These are phyloP conservation scores for Aspergillus quadrilineatus DNA, from an alignment of 2,329 filamentous ascomycete species.

Conservation along the genomic window DNA sequence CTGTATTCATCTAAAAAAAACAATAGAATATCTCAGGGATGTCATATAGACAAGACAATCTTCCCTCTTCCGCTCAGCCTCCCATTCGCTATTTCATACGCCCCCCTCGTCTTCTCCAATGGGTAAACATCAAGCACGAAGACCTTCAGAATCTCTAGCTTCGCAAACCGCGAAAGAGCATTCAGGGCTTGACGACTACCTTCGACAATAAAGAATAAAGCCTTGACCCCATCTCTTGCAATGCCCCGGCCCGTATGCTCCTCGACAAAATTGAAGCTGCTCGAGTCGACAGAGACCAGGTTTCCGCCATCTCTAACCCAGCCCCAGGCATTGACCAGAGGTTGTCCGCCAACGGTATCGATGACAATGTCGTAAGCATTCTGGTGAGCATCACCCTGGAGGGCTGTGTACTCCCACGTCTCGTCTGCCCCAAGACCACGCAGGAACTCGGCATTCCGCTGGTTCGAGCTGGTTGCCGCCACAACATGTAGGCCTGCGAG, in stretches of 20 bases:
- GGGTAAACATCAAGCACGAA: constrained; percentile 10
- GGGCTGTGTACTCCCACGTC: constrained; percentile 37
- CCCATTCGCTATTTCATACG: constrained; percentile 14
- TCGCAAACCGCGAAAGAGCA: constrained; percentile 3
- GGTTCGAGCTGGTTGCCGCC: constrained; percentile 36
- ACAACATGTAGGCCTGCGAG: constrained; percentile 33
- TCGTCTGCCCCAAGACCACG: constrained; percentile 38
- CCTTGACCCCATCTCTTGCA: constrained; percentile 17
- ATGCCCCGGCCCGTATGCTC: constrained; percentile 23
- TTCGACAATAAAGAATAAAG: constrained; percentile 16
- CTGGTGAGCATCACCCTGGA: not conserved
- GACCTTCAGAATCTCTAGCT: not conserved
- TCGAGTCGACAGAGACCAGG: constrained; percentile 31
- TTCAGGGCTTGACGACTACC: not conserved
- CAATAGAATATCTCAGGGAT: too few species aligned
- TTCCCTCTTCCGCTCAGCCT: constrained; percentile 12
- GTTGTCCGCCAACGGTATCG: constrained; percentile 29
- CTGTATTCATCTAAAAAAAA: too few species aligned
- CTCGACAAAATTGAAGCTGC: constrained; percentile 29
- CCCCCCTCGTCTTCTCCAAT: constrained; percentile 2
- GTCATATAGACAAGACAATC: constrained; percentile 9
- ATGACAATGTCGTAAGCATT: constrained; percentile 26
- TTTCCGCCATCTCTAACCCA: constrained; percentile 18
- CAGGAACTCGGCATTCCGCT: constrained; percentile 36
- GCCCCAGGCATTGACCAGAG: constrained; percentile 23